Evolutionary conservation across 2,329 filamentous ascomycete genomes (phyloP), one percentile per base, ranked within the genome.

Genomic region (Clonostachys chloroleuca): DNA sequence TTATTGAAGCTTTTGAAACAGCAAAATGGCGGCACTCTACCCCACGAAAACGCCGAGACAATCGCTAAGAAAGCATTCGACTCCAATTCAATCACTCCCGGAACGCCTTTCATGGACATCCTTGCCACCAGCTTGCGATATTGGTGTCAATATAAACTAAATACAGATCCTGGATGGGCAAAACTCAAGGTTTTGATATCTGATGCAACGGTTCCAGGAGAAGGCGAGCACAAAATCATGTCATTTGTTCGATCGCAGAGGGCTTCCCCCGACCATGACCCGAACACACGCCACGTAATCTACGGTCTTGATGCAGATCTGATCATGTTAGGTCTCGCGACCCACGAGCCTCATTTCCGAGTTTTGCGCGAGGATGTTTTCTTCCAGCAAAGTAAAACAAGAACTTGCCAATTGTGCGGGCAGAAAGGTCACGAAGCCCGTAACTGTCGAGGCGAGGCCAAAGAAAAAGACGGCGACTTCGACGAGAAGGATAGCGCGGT

Each of bases 171-270:
- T 34, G 89, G 86, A 44, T 99, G 95, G 95, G 89, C 88, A 52
- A 91, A 91, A 65, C 76, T 96, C 65, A 99, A 99, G 76, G 81
- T 99, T 65, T 95, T 99, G 67, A 97, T 99, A 56, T 99, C 94
- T 9, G 94, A 99, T 74, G 92, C 94, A 46, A 96, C 92, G 39
- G 92, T 99, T 37, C 94, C 94, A 47, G 94, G 94, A 62, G 94
- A 99, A 71, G 94, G 94, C 64, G 94, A 99, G 72, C 94, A 99
- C 68, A 99, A 99, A 69, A 97, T 99, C 62, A 99, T 99, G 94
- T 86, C 94, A 56, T 99, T 97, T 65, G 83, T 99, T 55, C 86
- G 94, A 59, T 96, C 92, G 36, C 95, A 99, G 68, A 84, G 94
- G 59, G 83, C 87, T 44, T 94, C 89, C 46, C 86, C 92, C 6